Base-by-base conservation (phyloP, 2,329 filamentous ascomycete genomes). In the Xylariaceae sp. region DNA sequence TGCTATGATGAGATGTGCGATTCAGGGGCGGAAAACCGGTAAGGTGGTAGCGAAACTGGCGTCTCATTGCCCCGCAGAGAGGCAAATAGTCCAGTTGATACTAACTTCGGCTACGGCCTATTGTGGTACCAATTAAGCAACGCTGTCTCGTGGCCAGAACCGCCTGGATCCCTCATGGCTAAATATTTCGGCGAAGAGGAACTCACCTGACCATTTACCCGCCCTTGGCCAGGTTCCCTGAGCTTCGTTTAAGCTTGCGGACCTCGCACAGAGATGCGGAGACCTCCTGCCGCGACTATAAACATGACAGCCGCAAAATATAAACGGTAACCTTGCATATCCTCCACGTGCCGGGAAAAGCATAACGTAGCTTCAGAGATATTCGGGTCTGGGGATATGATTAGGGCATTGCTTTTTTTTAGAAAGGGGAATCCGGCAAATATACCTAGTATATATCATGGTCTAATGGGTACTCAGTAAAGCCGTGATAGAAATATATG, bases 171-270 rank as follows among this genome's bases (percentile, higher is more conserved):
- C 5, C 19, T 29, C 45, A 21, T 66, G 66, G 65, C 64, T 68
- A 68, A 67, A 66, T 68, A 53, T 40, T 23, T 63, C 53, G 62
- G 66, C 54, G 62, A 64, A 62, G 61, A 59, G 64, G 61, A 61
- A 63, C 55, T 65, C 56, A 52, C 60, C 62, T 33, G 31, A 61
- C 41, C 31, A 68, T 69, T 69, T 69, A 69, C 26, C 66, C 66
- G 66, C 45, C 24, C 65, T 67, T 67, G 64, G 61, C 62, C 41
- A 45, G 26, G 23, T 48, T 57, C 58, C 45, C 51, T 56, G 56
- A 58, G 53, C 53, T 52, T 53, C 46, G 53, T n/a, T 39, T 61
- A 50, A 52, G 50, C 54, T 51, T 50, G 21, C 17, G 62, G 61
- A 62, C 61, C 62, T 58, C 56, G 39, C 62, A 58, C 53, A 59